These are phyloP conservation scores for Phytophthora sansomeana DNA, from an alignment of 352 stramenopile genomes.

Conservation along the genomic window DNA sequence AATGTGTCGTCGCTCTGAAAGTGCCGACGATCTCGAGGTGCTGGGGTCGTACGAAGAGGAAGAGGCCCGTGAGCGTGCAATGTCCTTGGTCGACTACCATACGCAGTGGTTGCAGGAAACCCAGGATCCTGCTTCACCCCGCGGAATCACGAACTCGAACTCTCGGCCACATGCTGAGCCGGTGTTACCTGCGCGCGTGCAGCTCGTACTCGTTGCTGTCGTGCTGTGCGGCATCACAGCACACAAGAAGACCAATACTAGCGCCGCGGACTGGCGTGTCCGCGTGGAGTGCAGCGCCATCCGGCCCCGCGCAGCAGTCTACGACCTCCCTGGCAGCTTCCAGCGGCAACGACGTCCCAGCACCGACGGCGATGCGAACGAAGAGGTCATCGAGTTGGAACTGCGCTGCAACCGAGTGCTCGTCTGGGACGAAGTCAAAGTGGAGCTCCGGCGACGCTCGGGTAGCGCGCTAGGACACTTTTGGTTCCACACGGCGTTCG, in stretches of 20 bases:
- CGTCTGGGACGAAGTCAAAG: slow-evolving; percentile 71
- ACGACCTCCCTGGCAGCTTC: slow-evolving; percentile 38
- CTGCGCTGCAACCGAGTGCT: slow-evolving; percentile 53
- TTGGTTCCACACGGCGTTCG: slow-evolving; percentile 84
- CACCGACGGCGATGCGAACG: background rate
- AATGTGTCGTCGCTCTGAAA: slow-evolving; percentile 54
- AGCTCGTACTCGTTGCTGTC: slow-evolving; percentile 53
- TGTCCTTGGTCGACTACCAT: slow-evolving; percentile 51
- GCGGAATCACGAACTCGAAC: slow-evolving; percentile 9
- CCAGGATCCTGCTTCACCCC: slow-evolving; percentile 34
- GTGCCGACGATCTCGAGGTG: slow-evolving; percentile 8
- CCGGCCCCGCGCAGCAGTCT: slow-evolving; percentile 27
- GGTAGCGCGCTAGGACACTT: slow-evolving; percentile 64
- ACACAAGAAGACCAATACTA: slow-evolving; percentile 45
- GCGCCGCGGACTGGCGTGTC: slow-evolving; percentile 60
- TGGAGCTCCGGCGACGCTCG: slow-evolving; percentile 54
- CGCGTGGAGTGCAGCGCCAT: slow-evolving; percentile 55
- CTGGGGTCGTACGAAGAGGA: slow-evolving; percentile 29
- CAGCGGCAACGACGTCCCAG: slow-evolving; percentile 12
- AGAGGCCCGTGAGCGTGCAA: slow-evolving; percentile 37
- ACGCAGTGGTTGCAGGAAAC: slow-evolving; percentile 57
- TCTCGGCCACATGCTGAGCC: slow-evolving; percentile 36
- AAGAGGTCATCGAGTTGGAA: slow-evolving; percentile 46
- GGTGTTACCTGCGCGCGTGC: slow-evolving; percentile 33
- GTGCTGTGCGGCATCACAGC: slow-evolving; percentile 52